Evolutionary conservation across 2,329 filamentous ascomycete genomes (phyloP), one percentile per base, ranked within the genome.

Genomic region (Incumbomyces delicatus): DNA sequence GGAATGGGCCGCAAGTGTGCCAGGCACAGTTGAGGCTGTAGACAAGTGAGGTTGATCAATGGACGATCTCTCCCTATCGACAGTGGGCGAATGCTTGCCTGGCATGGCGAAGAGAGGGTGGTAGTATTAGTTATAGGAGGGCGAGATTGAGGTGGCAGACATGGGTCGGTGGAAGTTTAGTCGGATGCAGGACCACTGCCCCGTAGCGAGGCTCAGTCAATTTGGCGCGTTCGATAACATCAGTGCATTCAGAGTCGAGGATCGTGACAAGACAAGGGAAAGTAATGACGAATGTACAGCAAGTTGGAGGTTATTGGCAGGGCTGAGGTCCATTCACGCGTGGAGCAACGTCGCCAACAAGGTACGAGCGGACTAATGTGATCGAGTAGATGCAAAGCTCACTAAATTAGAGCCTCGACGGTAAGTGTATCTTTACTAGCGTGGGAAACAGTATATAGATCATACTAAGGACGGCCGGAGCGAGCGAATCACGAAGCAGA

Each of bases 121-220:
- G 53, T 51, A 53, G 49, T 53, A 53, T 50, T 46, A 48, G 47
- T 51, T 52, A 48, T 53, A 52, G 46, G 42, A 50, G 47, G 47
- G 32, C 43, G 41, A 44, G 35, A 6, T 41, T 20, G 2, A 34
- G 33, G 22, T 33, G 29, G 34, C 50, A 42, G 50, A 47, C 52
- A 51, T 45, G 55, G 55, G 53, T 57, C 52, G 51, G 44, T 36
- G 53, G 49, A 53, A 51, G 50, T 46, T 51, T 46, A 22, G 39
- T 40, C 51, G 51, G 47, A 53, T 52, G 53, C 52, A 53, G 51
- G 54, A 52, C 39, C 55, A 54, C 53, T 49, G 55, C 55, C 55
- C 55, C 55, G 50, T 57, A 53, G 51, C 53, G 55, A 57, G 55
- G 53, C 55, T 56, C 55, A 53, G 49, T 49, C 27, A 48, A 53